A percentile compares a stretch with the other conserved stretches of the same genome.
These are phyloP conservation scores for Corymbia calophylla DNA, from an alignment of 441 rosid genomes.

Conservation along the genomic window DNA sequence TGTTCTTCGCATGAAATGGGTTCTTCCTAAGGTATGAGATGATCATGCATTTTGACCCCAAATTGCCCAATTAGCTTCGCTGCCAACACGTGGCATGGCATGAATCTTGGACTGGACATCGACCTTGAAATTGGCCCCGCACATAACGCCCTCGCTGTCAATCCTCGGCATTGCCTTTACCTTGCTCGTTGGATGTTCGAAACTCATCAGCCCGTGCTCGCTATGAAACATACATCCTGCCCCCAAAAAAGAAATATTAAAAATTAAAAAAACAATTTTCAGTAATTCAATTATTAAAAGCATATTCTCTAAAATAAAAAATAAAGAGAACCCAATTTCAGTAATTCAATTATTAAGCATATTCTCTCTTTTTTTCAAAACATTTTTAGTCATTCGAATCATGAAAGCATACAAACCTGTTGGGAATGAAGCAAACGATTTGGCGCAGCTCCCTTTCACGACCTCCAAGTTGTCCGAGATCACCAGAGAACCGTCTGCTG, in stretches of 20 bases:
- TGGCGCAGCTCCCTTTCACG: slow-evolving; percentile 22
- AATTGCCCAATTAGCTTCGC: slow-evolving; percentile 19
- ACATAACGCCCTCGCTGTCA: slow-evolving; percentile 18
- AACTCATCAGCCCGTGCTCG: slow-evolving; percentile 22
- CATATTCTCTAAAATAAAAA: background rate
- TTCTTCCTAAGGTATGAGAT: background rate
- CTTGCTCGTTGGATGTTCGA: slow-evolving; percentile 23
- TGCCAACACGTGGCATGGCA: slow-evolving; percentile 31
- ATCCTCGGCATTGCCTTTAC: slow-evolving; percentile 22
- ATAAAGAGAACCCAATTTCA: too few relatives aligned
- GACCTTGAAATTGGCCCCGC: slow-evolving; percentile 27
- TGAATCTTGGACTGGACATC: slow-evolving; percentile 23
- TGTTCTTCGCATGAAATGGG: background rate
- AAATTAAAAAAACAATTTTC: too few relatives aligned
- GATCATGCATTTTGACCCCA: background rate
- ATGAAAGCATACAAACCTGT: slow-evolving; percentile 4
- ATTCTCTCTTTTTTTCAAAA: background rate
- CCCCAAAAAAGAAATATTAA: background rate
- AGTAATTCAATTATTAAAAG: background rate
- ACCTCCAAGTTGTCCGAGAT: slow-evolving; percentile 16
- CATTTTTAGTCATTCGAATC: background rate
- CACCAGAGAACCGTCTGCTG: slow-evolving; percentile 29
- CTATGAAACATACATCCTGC: slow-evolving; percentile 31
- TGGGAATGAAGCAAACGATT: slow-evolving; percentile 29
- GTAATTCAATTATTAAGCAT: background rate